Evolutionary conservation across 352 stramenopile species (phyloP), one percentile per base, ranked within the genome.

Genomic region (Phytopythium vexans): DNA sequence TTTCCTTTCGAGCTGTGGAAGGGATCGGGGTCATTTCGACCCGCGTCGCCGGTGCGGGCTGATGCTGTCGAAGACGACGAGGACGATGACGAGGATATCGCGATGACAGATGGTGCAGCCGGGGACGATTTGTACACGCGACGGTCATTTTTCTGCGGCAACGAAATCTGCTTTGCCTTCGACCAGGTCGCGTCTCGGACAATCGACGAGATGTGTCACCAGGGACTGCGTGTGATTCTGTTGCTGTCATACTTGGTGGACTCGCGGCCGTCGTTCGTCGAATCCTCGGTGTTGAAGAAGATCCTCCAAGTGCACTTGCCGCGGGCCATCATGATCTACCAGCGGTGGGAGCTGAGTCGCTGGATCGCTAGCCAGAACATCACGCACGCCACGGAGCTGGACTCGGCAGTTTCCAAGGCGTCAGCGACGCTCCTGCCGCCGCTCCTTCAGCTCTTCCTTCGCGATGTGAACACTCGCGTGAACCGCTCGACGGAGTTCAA

Each of bases 181-280:
- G 77, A 72, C 14, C 77, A 89, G 51, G 76, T 86, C 8, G 68
- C 66, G 7, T 69, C 75, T 0, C 61, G 75, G 1, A 87, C 77
- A 1, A 73, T 91, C 27, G 77, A 89, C 38, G 70, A 79, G 34
- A 77, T 92, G 72, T 85, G 76, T 46, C 56, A 67, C 3, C 74
- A 88, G 36, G 67, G 76, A 6, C 66, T 88, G 40, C 76, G 81
- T 4, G 68, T 87, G 0, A 78, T 92, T 35, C 60, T 92, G 5
- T 84, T 84, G 33, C 56, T 92, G 27, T 66, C 77, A 31, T 86
- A 82, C 56, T 49, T 92, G 15, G 64, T 77, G 3, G 81, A 92
- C 36, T 72, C 74, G 5, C 72, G 77, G 34, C 66, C 77, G 4
- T 60, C 69, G 0, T 89, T 89, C 45, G 31, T 92, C 46, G 68